Evolutionary conservation across 345 rosid genomes (phyloP).

Genomic region (Corymbia maculata): DNA sequence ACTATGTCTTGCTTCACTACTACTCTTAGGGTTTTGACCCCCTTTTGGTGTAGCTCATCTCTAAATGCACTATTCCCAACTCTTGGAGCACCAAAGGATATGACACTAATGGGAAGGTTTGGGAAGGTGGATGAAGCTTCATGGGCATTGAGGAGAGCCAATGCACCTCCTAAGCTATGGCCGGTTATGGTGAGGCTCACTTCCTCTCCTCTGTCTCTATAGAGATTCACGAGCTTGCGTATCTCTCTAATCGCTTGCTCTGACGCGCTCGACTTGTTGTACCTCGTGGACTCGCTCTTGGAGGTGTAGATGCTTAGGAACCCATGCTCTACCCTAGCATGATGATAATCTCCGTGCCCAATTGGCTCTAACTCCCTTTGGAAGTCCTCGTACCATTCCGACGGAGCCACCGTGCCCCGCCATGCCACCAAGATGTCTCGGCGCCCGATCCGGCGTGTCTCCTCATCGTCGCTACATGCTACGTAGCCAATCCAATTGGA

Average conservation of each 20-base stretch:
- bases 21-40: slow-evolving; percentile 24
- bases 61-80: slow-evolving; percentile 32
- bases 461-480: slow-evolving; percentile 20
- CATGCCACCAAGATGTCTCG: slow-evolving; percentile 30
- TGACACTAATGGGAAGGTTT: slow-evolving; percentile 6
- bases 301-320: slow-evolving; percentile 34
- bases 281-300: slow-evolving; percentile 14
- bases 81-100: slow-evolving; percentile 29
- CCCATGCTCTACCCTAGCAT: slow-evolving; percentile 20
- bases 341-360: neutral
- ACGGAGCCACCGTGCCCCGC: slow-evolving; percentile 32
- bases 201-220: slow-evolving; percentile 15
- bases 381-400: slow-evolving; percentile 28
- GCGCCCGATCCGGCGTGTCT: slow-evolving; percentile 21
- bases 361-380: slow-evolving; percentile 14
- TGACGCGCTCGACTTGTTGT: slow-evolving; percentile 36
- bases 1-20: slow-evolving; percentile 32
- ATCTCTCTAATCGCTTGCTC: slow-evolving; percentile 34
- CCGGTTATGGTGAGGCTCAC: slow-evolving; percentile 34
- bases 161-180: slow-evolving; percentile 36
- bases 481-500: slow-evolving; percentile 45
- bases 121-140: slow-evolving; percentile 15
- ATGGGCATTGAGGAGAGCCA: slow-evolving; percentile 30
- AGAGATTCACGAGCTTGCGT: slow-evolving; percentile 6
- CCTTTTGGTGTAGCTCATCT: slow-evolving; percentile 10